Conservation (phyloP, 1,284 basidiomycete genomes). For the Peniophora sp. region DNA sequence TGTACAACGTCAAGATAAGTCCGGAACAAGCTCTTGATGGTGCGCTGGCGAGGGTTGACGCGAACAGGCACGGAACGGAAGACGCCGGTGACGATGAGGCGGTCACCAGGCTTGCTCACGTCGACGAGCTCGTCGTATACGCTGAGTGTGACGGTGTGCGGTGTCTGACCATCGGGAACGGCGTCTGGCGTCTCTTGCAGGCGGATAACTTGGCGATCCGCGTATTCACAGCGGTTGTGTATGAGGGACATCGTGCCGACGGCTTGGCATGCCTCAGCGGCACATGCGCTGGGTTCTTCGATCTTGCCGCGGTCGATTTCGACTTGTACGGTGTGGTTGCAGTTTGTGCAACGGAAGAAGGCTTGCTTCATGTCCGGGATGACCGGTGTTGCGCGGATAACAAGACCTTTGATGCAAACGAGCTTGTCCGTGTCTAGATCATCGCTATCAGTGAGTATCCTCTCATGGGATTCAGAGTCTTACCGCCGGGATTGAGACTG, state of each 20-base stretch:
- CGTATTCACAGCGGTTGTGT: slow-evolving; percentile 95
- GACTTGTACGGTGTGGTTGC: slow-evolving; percentile 89
- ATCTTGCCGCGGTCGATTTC: slow-evolving; percentile 97
- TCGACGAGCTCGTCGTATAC: slow-evolving; percentile 98
- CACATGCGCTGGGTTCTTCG: slow-evolving; percentile 85
- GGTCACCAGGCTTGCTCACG: slow-evolving; percentile 89
- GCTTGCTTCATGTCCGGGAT: slow-evolving; percentile 99
- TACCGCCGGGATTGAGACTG: slow-evolving; percentile 84
- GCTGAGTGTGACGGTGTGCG: slow-evolving; percentile 93
- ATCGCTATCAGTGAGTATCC: slow-evolving; percentile 1
- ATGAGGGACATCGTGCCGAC: slow-evolving; percentile 90
- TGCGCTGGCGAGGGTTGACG: slow-evolving; percentile 86
- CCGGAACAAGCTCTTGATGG: slow-evolving; percentile 94
- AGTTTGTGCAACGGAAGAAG: slow-evolving; percentile 97
- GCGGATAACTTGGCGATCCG: slow-evolving; percentile 91
- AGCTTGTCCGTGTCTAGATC: slow-evolving; percentile 91
- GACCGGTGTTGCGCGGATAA: slow-evolving; percentile 95
- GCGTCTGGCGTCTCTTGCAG: slow-evolving; percentile 97
- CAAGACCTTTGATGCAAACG: slow-evolving; percentile 91
- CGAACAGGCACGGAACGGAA: slow-evolving; percentile 92
- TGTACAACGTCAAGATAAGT: slow-evolving; percentile 97
- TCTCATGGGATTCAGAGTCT: slow-evolving; percentile 14
- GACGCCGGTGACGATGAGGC: slow-evolving; percentile 87
- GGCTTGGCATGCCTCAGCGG: slow-evolving; percentile 84
- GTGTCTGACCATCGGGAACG: slow-evolving; percentile 97